phyloP scores from a whole-genome alignment of 495 filamentous ascomycete species.

The Physcia stellaris region DNA sequence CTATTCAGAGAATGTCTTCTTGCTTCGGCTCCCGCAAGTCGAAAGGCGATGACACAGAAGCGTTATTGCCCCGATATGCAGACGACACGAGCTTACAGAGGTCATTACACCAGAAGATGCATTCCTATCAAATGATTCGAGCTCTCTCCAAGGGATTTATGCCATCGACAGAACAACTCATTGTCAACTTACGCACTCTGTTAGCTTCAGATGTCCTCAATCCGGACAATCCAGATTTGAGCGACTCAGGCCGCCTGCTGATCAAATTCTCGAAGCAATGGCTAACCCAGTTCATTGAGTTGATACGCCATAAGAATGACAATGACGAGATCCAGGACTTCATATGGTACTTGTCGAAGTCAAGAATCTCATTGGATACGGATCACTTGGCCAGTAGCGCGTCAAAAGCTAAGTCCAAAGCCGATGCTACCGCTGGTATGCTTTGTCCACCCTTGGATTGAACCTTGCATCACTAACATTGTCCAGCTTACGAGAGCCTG shows the following conservation, averaged over 20 bases:
- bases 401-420: conserved; percentile 49
- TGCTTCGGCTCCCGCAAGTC: conserved; percentile 37
- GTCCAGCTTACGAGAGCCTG: conserved; percentile 63
- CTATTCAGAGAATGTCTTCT: conserved; percentile 41
- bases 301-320: conserved; percentile 68
- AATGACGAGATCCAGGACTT: conserved; percentile 85
- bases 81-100: conserved; percentile 71
- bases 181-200: conserved; percentile 69
- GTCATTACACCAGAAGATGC: conserved; percentile 69
- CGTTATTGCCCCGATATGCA: conserved; percentile 71
- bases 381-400: conserved; percentile 50
- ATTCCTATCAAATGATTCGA: conserved; percentile 80
- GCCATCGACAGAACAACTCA: conserved; percentile 77
- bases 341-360: conserved; percentile 69
- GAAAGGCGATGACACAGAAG: conserved; percentile 46
- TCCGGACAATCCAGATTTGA: conserved; percentile 60
- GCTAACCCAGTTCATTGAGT: conserved; percentile 60
- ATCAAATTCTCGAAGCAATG: conserved; percentile 58
- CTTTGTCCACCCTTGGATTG: conserved; percentile 1
- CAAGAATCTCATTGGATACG: conserved; percentile 54
- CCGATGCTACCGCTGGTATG: conserved; percentile 66
- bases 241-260: conserved; percentile 59
- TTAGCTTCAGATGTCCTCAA: conserved; percentile 67
- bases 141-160: conserved; percentile 78
- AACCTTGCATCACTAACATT: conserved; percentile 7